A percentile compares a stretch with the other conserved stretches of the same genome.
Conservation (phyloP, 202 grass and related monocot genomes). For the Cymbopogon flexuosus region DNA sequence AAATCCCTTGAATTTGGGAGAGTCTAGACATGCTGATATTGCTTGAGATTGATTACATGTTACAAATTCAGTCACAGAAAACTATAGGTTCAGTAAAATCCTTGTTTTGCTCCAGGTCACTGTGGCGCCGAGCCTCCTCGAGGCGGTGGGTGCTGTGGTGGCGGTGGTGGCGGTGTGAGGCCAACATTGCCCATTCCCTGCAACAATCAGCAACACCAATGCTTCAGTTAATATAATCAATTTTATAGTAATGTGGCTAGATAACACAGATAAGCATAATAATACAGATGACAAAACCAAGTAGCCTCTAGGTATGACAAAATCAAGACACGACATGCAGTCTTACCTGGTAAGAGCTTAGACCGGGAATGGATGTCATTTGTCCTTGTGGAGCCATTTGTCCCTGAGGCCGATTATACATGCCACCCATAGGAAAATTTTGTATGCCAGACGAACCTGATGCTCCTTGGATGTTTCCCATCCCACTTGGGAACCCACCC, state of each 20-base stretch:
- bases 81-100: neutral
- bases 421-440: conserved; percentile 71
- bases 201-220: conserved; percentile 36
- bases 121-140: conserved; percentile 46
- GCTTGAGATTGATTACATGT: neutral
- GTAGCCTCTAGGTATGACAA: neutral
- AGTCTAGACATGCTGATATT: neutral
- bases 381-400: conserved; percentile 74
- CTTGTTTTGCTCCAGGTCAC: conserved; percentile 20
- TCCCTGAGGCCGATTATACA: conserved; percentile 76
- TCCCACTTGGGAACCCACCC: conserved; percentile 68
- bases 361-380: conserved; percentile 66
- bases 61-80: neutral
- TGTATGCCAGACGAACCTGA: conserved; percentile 60
- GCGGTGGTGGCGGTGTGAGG: conserved; percentile 48
- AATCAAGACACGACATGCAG: neutral
- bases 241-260: neutral
- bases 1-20: neutral
- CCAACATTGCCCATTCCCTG: conserved; percentile 83
- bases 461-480: conserved; percentile 69
- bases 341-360: conserved; percentile 73
- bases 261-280: neutral
- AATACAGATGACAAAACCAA: neutral
- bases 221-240: conserved; percentile 12
- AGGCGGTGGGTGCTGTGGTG: conserved; percentile 50